Evolutionary conservation across 305 asterid genomes (phyloP), one percentile per base, ranked within the genome.

Genomic region (Rubia occidens): DNA sequence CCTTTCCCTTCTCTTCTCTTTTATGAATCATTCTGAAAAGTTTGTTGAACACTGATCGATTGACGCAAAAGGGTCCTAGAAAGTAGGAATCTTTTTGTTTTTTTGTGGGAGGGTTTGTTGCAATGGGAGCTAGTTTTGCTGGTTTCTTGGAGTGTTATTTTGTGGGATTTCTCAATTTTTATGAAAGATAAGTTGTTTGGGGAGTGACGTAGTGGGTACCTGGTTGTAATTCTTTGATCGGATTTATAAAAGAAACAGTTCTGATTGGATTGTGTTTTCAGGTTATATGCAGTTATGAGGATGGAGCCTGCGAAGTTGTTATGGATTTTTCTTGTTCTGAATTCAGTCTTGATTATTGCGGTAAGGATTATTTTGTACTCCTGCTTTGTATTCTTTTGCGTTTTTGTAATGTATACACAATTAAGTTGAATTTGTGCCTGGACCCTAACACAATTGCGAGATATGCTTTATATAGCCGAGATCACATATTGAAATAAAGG

Each of bases 231-330:
- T 15, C 21, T 61, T 61, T 60, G 37, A 26, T 26, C 8, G 8
- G 64, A 60, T 26, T 60, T 7, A 3, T 14, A 14, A 15, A 11
- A 13, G 11, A 15, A 32, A 14, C 11, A 13, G 11, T 35, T 35
- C 66, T 61, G 47, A 40, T n/a, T 3, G 35, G 26, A 64, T 17
- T 40, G 21, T 45, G 42, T 13, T 39, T 6, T 68, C 54, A 40
- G 24, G 26, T 55, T 55, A 55, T 70, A 49, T 71, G 83, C 42
- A 76, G 74, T 55, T 78, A 68, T 73, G 63, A 66, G 74, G 63
- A 84, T 83, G 89, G 81, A 78, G 77, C 58, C 71, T 72, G 75
- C 75, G 68, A 74, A 75, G 42, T 71, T 78, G 54, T 71, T 82
- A 76, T 47, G 82, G 6, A 6, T 56, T 40, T 75, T 80, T 77